Evolutionary conservation across 495 filamentous ascomycete species (phyloP).

Genomic region (Penicillium antarcticum): DNA sequence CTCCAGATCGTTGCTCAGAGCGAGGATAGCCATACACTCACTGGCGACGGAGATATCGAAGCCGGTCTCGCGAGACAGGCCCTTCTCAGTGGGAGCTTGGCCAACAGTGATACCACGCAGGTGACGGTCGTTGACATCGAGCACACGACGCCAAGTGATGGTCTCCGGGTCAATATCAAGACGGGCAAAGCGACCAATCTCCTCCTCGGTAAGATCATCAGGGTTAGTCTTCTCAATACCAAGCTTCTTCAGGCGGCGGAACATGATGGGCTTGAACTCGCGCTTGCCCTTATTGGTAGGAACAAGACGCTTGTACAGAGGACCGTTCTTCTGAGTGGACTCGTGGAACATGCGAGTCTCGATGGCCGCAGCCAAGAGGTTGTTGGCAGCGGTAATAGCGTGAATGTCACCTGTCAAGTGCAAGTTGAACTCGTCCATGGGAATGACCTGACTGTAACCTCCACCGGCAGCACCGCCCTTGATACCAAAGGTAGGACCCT

Average conservation of each 20-base stretch:
- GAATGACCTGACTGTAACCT: slow-evolving; percentile 97
- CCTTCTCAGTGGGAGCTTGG: slow-evolving; percentile 85
- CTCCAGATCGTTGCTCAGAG: slow-evolving; percentile 78
- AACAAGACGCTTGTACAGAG: slow-evolving; percentile 85
- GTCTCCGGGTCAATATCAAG: slow-evolving; percentile 95
- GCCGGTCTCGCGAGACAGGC: slow-evolving; percentile 75
- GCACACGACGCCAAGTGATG: slow-evolving; percentile 93
- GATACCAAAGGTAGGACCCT: slow-evolving; percentile 97
- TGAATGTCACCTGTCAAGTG: slow-evolving; percentile 98
- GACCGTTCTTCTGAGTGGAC: slow-evolving; percentile 83
- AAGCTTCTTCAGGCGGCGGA: slow-evolving; percentile 86
- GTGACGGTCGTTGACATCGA: slow-evolving; percentile 97
- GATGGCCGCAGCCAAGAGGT: slow-evolving; percentile 95
- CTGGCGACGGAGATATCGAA: slow-evolving; percentile 98
- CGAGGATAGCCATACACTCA: slow-evolving; percentile 98
- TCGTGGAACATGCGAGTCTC: slow-evolving; percentile 99
- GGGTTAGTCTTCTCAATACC: slow-evolving; percentile 95
- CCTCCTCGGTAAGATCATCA: slow-evolving; percentile 82
- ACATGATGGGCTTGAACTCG: slow-evolving; percentile 83
- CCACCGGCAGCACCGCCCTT: slow-evolving; percentile 97
- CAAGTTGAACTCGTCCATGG: slow-evolving; percentile 99
- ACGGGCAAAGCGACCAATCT: slow-evolving; percentile 81
- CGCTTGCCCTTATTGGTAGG: slow-evolving; percentile 87
- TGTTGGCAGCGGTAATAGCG: slow-evolving; percentile 95
- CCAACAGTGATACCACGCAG: slow-evolving; percentile 85